A percentile compares a stretch with the other conserved stretches of the same genome.
These are phyloP conservation scores for Calophaca sinica DNA, from an alignment of 306 rosid genomes.

Conservation along the genomic window DNA sequence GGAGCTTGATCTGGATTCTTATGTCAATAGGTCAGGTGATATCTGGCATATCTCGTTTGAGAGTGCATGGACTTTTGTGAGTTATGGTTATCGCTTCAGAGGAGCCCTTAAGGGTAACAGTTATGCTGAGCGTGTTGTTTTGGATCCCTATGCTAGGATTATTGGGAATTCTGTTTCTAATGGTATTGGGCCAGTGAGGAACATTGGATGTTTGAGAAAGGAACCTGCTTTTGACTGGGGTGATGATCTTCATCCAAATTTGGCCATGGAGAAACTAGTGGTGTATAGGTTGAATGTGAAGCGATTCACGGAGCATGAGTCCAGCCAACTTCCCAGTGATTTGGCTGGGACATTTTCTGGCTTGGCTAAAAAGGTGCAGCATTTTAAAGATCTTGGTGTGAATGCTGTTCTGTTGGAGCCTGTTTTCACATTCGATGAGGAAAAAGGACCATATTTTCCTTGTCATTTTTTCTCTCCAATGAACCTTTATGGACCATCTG, in stretches of 20 bases:
- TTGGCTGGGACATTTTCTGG: slow-evolving; percentile 88
- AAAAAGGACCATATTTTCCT: slow-evolving; percentile 88
- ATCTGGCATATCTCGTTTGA: slow-evolving; percentile 86
- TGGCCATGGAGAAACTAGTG: slow-evolving; percentile 68
- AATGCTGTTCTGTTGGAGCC: slow-evolving; percentile 89
- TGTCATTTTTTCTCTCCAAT: slow-evolving; percentile 76
- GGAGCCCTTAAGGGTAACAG: slow-evolving; percentile 45
- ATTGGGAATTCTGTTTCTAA: slow-evolving; percentile 54
- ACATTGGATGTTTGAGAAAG: slow-evolving; percentile 65
- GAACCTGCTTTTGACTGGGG: slow-evolving; percentile 85
- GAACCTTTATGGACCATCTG: slow-evolving; percentile 72
- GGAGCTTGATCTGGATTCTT: slow-evolving; percentile 92
- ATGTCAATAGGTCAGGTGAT: slow-evolving; percentile 84
- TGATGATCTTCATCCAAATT: slow-evolving; percentile 56
- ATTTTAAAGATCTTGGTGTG: slow-evolving; percentile 76
- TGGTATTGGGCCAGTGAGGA: slow-evolving; percentile 52
- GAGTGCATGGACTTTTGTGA: slow-evolving; percentile 59
- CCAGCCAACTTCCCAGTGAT: slow-evolving; percentile 68
- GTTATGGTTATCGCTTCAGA: slow-evolving; percentile 77
- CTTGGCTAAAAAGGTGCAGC: slow-evolving; percentile 73
- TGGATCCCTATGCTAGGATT: slow-evolving; percentile 89
- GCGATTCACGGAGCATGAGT: slow-evolving; percentile 68
- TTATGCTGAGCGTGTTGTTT: slow-evolving; percentile 48
- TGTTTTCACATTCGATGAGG: slow-evolving; percentile 69
- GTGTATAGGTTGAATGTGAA: slow-evolving; percentile 76